Conservation (phyloP, 1,284 basidiomycete genomes). For the Tilletia caries region DNA sequence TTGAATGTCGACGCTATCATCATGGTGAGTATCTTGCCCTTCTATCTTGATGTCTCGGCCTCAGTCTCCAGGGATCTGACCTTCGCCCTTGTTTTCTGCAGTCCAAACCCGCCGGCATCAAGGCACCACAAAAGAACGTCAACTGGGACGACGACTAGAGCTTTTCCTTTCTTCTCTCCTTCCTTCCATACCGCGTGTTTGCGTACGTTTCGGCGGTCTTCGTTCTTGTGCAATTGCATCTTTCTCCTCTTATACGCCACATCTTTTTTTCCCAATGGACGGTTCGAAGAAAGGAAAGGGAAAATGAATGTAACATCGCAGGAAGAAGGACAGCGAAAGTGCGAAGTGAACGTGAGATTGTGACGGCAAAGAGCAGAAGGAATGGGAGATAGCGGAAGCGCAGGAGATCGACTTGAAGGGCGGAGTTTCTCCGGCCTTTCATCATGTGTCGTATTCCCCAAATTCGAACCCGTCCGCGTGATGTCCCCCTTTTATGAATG, state of each 20-base stretch:
- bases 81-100: neutral
- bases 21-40: conserved; percentile 59
- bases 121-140: conserved; percentile 50
- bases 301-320: too few species aligned
- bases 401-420: too few species aligned
- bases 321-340: too few species aligned
- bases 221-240: neutral
- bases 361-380: too few species aligned
- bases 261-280: neutral
- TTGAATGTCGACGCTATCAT: conserved; percentile 96
- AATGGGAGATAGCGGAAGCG: too few species aligned
- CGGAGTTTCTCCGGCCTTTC: too few species aligned
- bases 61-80: neutral
- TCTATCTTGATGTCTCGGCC: neutral
- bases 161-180: neutral
- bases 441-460: too few species aligned
- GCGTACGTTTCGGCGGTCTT: too few species aligned
- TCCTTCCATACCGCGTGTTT: conserved; percentile 5
- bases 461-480: too few species aligned
- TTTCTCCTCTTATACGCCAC: neutral
- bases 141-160: conserved; percentile 53
- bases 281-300: too few species aligned
- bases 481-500: too few species aligned
- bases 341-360: too few species aligned
- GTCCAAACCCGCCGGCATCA: conserved; percentile 53